Evolutionary conservation across 1,139 yeast genomes (phyloP).

Genomic region (Candida sp.): DNA sequence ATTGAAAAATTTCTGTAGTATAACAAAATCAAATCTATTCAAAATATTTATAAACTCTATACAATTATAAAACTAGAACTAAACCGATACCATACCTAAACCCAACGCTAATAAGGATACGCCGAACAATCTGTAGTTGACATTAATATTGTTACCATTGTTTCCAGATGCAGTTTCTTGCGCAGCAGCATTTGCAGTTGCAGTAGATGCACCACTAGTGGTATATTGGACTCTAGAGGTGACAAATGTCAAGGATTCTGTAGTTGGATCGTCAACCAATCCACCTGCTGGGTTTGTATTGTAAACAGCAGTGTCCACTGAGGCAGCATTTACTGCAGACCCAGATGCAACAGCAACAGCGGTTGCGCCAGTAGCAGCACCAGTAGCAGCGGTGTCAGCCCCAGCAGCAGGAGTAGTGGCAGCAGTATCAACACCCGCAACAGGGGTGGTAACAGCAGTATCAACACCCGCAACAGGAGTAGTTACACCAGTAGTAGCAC

Average conservation of each 20-base stretch:
- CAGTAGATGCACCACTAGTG: conserved; percentile 7
- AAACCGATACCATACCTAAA: conserved; percentile 3
- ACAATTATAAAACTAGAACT: neutral
- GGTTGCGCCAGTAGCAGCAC: conserved; percentile 10
- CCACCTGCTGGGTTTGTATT: conserved; percentile 7
- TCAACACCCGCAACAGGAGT: conserved; percentile 4
- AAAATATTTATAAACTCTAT: neutral
- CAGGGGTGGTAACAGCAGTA: neutral
- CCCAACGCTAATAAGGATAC: conserved; percentile 3
- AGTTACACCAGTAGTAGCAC: conserved; percentile 4
- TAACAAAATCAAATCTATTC: no score
- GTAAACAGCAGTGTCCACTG: neutral
- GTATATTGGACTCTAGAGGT: conserved; percentile 11
- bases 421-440: neutral
- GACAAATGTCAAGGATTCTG: conserved; percentile 14
- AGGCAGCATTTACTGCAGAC: conserved; percentile 7
- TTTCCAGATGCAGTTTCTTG: conserved; percentile 6
- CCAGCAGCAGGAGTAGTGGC: conserved; percentile 2
- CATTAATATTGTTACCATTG: conserved; percentile 5
- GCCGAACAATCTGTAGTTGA: neutral
- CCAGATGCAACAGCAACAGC: conserved; percentile 9
- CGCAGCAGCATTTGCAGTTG: conserved; percentile 6
- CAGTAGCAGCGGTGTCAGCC: conserved; percentile 6
- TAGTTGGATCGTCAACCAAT: conserved; percentile 9
- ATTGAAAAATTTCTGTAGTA: no score